Evolutionary conservation across 148 eudicot genomes (phyloP), one percentile per base, ranked within the genome.

Genomic region (Heliosperma pusillum): DNA sequence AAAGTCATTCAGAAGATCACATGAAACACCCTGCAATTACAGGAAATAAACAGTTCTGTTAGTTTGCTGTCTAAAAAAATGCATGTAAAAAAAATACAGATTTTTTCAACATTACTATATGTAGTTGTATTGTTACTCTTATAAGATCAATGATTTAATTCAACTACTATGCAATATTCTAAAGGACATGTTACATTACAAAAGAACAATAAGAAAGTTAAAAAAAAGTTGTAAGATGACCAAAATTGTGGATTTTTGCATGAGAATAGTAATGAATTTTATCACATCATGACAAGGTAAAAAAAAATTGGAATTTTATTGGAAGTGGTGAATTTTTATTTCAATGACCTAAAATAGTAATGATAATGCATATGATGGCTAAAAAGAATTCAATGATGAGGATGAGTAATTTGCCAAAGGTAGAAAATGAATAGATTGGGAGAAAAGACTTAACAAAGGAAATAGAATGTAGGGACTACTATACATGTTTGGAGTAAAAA

Each of bases 1-100:
- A 57, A 82, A 83, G 25, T 88, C 97, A 81, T 92, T 84, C 75
- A 76, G 83, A 20, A 90, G 29, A 78, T 95, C 99, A 88, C 99
- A 95, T 70, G 94, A 86, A 80, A 92, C 94, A 30, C 99, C 99
- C 99, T 95, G 97, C 57, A 76, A 16, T 63, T 1, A 69, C 30
- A 57, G 66, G 72, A 80, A 57, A 27, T 72, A 45, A 45, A 76
- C 52, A 76, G 55, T 59, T 17, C 47, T 58, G 58, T 76, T 76
- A 76, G 30, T 12, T 10, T 62, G 7, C 13, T 6, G 5, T 6
- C 66, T 40, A 59, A 3, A 79, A 74, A 60, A 61, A 60, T 67
- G 27, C 42, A 36, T 36, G 8, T 36, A 7, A 33, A 29, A 29
- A 29, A 29, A 29, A 29, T 29, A 3, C 30, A 29, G 33, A 59